These are phyloP conservation scores for Penicillium freii DNA, from an alignment of 2,329 filamentous ascomycete genomes.

Conservation along the genomic window DNA sequence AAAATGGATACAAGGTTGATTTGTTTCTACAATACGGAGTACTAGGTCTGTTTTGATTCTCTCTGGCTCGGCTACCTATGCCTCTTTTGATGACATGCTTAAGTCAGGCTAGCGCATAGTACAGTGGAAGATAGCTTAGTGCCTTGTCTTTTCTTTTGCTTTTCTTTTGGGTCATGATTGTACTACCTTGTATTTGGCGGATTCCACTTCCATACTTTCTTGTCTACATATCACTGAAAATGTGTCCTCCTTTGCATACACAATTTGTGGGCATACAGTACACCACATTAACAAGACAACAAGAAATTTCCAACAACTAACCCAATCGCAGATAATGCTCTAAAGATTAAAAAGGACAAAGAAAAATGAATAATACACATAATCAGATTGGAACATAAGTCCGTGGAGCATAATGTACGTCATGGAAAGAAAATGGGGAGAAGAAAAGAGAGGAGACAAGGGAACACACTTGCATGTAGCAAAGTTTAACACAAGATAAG, in stretches of 20 bases:
- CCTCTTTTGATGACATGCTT: not conserved
- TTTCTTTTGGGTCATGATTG: not conserved
- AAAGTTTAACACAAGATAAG: conserved; percentile 10
- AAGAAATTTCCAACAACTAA: not conserved
- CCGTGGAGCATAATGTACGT: conserved; percentile 22
- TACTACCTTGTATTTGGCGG: not conserved
- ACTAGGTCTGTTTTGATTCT: not conserved
- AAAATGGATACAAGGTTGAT: not conserved
- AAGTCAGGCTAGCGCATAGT: not conserved
- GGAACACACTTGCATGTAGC: conserved; percentile 7
- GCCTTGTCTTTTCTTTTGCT: not conserved
- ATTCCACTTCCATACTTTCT: not conserved
- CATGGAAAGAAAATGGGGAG: conserved; percentile 3
- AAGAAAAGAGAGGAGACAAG: not conserved
- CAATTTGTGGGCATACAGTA: not conserved
- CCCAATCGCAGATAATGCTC: not conserved
- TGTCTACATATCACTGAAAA: not conserved
- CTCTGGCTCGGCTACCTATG: not conserved
- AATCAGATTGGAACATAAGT: conserved; percentile 9
- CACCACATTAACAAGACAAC: not conserved
- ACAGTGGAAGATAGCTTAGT: not conserved
- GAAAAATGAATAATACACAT: not conserved
- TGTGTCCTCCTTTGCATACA: not conserved
- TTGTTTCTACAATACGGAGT: not conserved
- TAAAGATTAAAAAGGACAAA: not conserved